Conservation (phyloP, 257 asterid species). For the Solanum virginianum region DNA sequence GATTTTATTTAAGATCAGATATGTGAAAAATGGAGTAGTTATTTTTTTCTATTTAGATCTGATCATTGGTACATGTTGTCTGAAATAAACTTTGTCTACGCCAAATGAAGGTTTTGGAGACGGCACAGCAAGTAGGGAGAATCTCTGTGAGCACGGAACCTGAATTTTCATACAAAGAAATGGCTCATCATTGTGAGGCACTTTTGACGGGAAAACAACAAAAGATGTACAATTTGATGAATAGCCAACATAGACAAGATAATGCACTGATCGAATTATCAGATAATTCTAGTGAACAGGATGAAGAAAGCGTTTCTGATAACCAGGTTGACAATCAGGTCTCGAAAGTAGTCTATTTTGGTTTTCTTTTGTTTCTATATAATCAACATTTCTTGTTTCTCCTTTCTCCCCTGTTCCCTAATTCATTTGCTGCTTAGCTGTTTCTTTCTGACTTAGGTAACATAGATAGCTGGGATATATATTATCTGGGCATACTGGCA, state of each 20-base stretch:
- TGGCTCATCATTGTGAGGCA: slow-evolving; percentile 68
- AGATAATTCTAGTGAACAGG: slow-evolving; percentile 20
- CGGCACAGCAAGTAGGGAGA: slow-evolving; percentile 71
- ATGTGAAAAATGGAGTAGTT: not conserved
- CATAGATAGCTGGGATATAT: not conserved
- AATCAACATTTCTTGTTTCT: not conserved
- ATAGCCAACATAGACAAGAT: slow-evolving; percentile 28
- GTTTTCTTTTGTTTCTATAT: not conserved
- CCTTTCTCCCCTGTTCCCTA: not conserved
- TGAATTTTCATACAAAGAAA: slow-evolving; percentile 60
- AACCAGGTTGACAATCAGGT: slow-evolving; percentile 8
- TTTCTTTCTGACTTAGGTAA: not conserved
- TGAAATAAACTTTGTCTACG: not conserved
- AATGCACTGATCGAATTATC: slow-evolving; percentile 37
- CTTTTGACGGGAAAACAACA: slow-evolving; percentile 69
- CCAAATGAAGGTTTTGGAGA: slow-evolving; percentile 53
- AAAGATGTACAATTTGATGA: slow-evolving; percentile 62
- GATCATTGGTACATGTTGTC: not conserved
- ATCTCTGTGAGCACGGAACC: slow-evolving; percentile 54
- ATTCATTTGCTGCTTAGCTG: not conserved
- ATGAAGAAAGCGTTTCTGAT: slow-evolving; percentile 14
- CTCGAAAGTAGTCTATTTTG: slow-evolving; percentile 20
- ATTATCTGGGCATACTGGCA: not conserved
- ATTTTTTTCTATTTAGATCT: not conserved
- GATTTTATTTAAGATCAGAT: not conserved